A percentile compares a stretch with the other conserved stretches of the same genome.
These are phyloP conservation scores for Dryas octopetala DNA, from an alignment of 306 rosid genomes.

Conservation along the genomic window DNA sequence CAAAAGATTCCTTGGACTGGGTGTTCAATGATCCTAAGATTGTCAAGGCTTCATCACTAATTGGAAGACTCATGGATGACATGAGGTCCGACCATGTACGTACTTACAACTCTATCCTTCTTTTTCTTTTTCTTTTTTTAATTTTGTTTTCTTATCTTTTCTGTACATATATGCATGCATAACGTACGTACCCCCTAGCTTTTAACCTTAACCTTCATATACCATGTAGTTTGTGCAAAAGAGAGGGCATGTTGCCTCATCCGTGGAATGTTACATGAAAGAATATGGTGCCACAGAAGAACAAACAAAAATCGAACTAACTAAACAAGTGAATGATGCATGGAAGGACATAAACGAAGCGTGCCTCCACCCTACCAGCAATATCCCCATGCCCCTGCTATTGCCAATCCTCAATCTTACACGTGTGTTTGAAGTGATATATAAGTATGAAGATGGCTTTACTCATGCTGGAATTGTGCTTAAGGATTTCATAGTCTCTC, in stretches of 20 bases:
- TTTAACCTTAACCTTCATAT: neutral
- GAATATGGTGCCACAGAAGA: neutral
- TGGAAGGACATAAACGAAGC: neutral
- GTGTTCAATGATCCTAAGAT: neutral
- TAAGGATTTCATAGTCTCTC: too few species aligned
- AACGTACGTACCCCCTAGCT: too few species aligned
- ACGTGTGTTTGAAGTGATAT: neutral
- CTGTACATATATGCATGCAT: too few species aligned
- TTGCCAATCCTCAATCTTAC: neutral
- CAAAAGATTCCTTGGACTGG: conserved; percentile 22
- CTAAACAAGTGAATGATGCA: neutral
- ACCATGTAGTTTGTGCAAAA: too few species aligned
- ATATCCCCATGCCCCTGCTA: neutral
- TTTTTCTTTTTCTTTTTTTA: neutral
- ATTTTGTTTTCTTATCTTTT: too few species aligned
- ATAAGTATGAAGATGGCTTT: too few species aligned
- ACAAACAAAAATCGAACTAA: neutral
- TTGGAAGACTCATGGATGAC: neutral
- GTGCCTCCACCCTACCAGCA: neutral
- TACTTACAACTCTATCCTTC: neutral
- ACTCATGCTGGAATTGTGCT: too few species aligned
- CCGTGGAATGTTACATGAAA: neutral
- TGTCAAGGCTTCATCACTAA: too few species aligned
- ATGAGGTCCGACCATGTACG: neutral
- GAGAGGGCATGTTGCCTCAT: too few species aligned